Base-by-base conservation (phyloP, 78 protist species). In the Dictyostelium capitatum region DNA sequence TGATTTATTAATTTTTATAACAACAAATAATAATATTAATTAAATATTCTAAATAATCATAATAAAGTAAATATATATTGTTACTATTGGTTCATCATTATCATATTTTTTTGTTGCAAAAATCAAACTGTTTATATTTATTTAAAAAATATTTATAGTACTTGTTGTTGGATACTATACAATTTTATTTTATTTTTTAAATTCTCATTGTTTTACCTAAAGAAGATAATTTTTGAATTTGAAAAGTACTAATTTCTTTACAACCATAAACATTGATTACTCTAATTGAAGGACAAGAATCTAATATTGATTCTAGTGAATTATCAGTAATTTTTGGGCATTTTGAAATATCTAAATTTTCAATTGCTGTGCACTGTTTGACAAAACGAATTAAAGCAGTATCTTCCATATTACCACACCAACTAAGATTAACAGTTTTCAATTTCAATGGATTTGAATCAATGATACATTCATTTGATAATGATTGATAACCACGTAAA, bases 331-430 rank as follows among this genome's bases (percentile, higher is more conserved):
- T 69, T 48, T 75, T 73, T 43, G 83, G 79, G 62, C 92, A 85
- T 28, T 81, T 62, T 17, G 92, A 75, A n/a, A 85, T 73, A 48
- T 85, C 92, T 48, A 85, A 70, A 37, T n/a, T 85, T 50, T 85
- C 92, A 12, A 85, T 28, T 1, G 74, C 9, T 2, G 82, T 81
- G 30, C 92, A 85, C 6, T 48, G 64, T 54, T 85, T 85, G 12
- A 79, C 64, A 32, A 85, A 75, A 25, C 53, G 20, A 47, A 85
- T 47, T 2, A 85, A 70, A 5, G 79, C 30, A 56, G 12, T 41
- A 50, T 85, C 92, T 59, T 85, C 92, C 73, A 85, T 43, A 28
- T 85, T 85, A 50, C 41, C 47, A 75, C 92, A 85, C 92, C 92
- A 85, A 30, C 82, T 74, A 1, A 85, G 59, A 28, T 85, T 85